Base-by-base conservation (phyloP, 2,329 filamentous ascomycete genomes). In the Ceratocystis variospora region DNA sequence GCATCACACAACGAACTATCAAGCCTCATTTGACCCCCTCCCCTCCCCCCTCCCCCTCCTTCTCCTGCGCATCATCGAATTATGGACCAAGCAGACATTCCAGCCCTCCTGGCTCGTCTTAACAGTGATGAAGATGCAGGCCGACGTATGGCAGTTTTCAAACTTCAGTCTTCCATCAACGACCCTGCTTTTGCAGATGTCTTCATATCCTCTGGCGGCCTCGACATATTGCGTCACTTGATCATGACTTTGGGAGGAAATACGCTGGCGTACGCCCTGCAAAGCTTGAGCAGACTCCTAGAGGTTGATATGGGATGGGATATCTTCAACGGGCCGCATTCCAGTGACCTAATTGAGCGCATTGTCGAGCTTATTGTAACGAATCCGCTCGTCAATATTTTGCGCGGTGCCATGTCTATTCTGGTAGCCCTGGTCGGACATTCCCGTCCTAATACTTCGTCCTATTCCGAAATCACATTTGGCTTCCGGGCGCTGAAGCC, bases 291-390 rank as follows among this genome's bases (percentile, higher is more conserved):
- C 67, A 84, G 91, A 66, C 78, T 99, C 68, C 80, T 99, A 69
- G 94, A 99, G 77, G 88, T 97, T 48, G 94, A 97, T 77, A 96
- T 96, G 83, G 94, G 94, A 68, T 99, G 94, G 94, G 92, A 97
- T 70, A 85, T 88, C 68, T 89, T 92, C 72, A 86, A 89, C 72
- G 80, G 81, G 1, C 76, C 81, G 19, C 78, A 79, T 5, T 78
- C 83, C 17, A 81, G 84, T 67, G 87, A 90, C 71, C 79, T 93
- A 63, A 84, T 87, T 53, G 84, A 87, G 76, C 79, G 84, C 79
- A 85, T 96, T 68, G 92, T 97, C 71, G 88, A 96, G 75, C 81
- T 99, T 63, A 90, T 97, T 69, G 93, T 97, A 71, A 93, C 86
- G 41, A 94, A 97, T 74, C 94, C 93, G 28, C 83, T 99, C 68